These are phyloP conservation scores for Candida tetrigidarum DNA, from an alignment of 1,139 yeast genomes.

Conservation along the genomic window DNA sequence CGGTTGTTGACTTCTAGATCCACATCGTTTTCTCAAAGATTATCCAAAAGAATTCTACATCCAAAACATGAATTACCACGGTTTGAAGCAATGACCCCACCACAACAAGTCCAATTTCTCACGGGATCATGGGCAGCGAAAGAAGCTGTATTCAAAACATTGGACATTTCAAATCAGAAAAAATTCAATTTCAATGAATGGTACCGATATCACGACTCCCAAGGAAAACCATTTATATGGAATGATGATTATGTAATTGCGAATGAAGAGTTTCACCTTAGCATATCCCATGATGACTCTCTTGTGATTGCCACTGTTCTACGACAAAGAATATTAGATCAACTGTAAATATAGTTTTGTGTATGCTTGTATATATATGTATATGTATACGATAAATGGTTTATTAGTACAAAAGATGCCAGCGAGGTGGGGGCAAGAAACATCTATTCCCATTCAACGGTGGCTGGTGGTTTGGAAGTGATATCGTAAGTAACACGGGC, in stretches of 20 bases:
- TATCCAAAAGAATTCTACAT: conserved; percentile 56
- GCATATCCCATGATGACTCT: conserved; percentile 72
- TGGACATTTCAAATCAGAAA: conserved; percentile 53
- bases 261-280: conserved; percentile 56
- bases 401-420: conserved; percentile 1
- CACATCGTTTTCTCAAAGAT: conserved; percentile 36
- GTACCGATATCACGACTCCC: conserved; percentile 48
- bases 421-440: no score
- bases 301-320: conserved; percentile 53
- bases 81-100: conserved; percentile 25
- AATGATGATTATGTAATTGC: conserved; percentile 30
- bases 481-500: conserved; percentile 99
- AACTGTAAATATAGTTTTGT: background rate
- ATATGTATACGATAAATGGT: conserved; percentile 4
- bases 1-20: conserved; percentile 36
- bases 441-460: conserved; percentile 96
- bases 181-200: conserved; percentile 62
- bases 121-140: conserved; percentile 77
- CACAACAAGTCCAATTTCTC: conserved; percentile 30
- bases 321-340: conserved; percentile 31
- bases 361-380: background rate
- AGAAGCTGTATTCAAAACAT: conserved; percentile 72
- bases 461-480: conserved; percentile 99
- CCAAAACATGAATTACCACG: conserved; percentile 47
- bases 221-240: conserved; percentile 45